A percentile compares a stretch with the other conserved stretches of the same genome.
phyloP scores from a whole-genome alignment of 73 alveolate genomes.

The Tetrahymena malaccensis region DNA sequence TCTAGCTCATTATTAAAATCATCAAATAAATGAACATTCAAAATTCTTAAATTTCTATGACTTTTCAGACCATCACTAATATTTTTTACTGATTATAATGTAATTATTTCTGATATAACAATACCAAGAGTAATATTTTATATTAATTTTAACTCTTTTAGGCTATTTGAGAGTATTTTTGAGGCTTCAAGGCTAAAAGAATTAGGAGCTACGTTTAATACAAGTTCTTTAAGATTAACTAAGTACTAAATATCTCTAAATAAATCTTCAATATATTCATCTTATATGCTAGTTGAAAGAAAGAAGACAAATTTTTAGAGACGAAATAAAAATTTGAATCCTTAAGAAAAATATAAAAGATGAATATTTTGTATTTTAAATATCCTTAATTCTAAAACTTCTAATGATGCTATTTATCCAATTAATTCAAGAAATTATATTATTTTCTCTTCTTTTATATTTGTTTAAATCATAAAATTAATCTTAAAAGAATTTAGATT shows the following conservation, averaged over 20 bases:
- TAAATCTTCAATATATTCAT: background rate
- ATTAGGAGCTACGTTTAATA: background rate
- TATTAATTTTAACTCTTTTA: background rate
- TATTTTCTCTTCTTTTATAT: background rate
- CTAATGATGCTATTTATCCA: background rate
- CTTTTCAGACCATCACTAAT: background rate
- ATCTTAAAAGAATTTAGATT: background rate
- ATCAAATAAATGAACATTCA: background rate
- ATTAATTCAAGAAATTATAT: background rate
- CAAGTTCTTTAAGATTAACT: background rate
- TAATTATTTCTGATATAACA: background rate
- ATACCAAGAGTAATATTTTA: background rate
- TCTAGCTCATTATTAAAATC: background rate
- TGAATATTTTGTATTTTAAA: background rate
- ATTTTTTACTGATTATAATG: background rate
- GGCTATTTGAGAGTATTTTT: background rate
- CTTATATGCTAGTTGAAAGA: background rate
- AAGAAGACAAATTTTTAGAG: background rate
- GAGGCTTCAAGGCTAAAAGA: background rate
- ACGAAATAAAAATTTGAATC: background rate
- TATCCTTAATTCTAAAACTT: background rate
- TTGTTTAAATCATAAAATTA: background rate
- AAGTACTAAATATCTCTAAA: background rate
- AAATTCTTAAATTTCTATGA: background rate
- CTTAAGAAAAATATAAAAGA: background rate